Evolutionary conservation across 164 flowering plant species (phyloP).

Genomic region (Piper betle): DNA sequence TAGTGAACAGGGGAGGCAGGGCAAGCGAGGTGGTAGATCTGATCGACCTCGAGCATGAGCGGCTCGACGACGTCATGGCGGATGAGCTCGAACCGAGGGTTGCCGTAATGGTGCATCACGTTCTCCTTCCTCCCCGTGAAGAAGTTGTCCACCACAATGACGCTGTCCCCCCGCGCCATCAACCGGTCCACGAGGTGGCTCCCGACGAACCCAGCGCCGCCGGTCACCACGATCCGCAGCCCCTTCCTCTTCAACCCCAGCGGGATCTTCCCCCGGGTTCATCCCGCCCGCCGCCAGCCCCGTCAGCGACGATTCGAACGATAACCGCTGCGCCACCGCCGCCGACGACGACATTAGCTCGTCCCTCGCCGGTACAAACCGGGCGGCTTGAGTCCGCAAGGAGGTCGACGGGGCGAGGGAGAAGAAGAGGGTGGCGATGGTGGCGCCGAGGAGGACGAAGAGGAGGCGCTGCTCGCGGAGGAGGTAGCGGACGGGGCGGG

Average conservation of each 20-base stretch:
- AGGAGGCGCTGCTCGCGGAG: constrained; percentile 71
- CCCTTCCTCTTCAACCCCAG: constrained; percentile 35
- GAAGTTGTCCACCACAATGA: constrained; percentile 86
- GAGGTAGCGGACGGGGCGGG: constrained; percentile 47
- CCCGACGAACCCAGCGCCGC: constrained; percentile 21
- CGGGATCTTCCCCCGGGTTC: constrained; percentile 18
- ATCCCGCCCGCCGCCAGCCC: no score
- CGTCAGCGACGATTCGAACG: not conserved
- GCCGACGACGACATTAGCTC: constrained; percentile 3
- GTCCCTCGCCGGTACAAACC: constrained; percentile 9
- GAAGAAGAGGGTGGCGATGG: constrained; percentile 54
- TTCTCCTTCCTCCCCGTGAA: constrained; percentile 96
- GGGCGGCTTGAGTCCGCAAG: not conserved
- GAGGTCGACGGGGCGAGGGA: constrained; percentile 24
- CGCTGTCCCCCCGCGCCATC: constrained; percentile 67
- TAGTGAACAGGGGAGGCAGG: constrained; percentile 98
- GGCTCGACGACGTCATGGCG: constrained; percentile 98
- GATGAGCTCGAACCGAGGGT: constrained; percentile 81
- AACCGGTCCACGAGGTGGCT: constrained; percentile 90
- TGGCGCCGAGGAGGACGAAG: constrained; percentile 57
- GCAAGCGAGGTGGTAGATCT: constrained; percentile 37
- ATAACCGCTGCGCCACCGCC: constrained; percentile 9
- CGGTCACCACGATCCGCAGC: constrained; percentile 66
- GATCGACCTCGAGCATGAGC: constrained; percentile 58
- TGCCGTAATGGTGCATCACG: constrained; percentile 65